Evolutionary conservation across 2,329 filamentous ascomycete species (phyloP), one percentile per base, ranked within the genome.

Genomic region (Fusarium foetens): DNA sequence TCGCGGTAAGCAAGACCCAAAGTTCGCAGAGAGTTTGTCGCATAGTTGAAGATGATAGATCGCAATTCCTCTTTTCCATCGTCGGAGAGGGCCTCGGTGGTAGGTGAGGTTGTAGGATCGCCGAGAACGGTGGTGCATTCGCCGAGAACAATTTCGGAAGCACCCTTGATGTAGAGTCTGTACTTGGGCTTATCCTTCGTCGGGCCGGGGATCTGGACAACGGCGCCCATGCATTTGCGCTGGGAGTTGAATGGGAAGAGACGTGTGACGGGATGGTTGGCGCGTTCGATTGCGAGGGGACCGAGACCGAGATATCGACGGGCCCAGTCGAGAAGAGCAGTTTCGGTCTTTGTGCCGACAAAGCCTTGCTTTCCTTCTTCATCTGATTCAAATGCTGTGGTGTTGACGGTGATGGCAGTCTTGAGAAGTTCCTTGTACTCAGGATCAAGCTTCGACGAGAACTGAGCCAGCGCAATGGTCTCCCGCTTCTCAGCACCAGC

Each of bases 1-100:
- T 94, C 93, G 51, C 89, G 88, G 80, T 93, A 94, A 13, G 92
- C 85, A 68, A 94, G 84, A 36, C 88, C 92, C 59, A 94, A 92
- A 4, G 92, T 94, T 59, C 92, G 89, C 11, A 94, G 86, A 12
- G 92, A 94, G 31, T 89, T 84, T 9, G 85, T 85, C 12, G 90
- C 90, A 71, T 91, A 91, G 6, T 84, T 82, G 43, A 88, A 86
- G 72, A 91, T 91, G 54, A 88, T 80, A 19, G 82, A 78, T 42
- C 84, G 83, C 23, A 91, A 78, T 0, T 83, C 85, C 38, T 89
- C 84, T 42, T 86, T 85, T 68, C 90, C 87, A 21, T 83, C 83
- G 4, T 72, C 72, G 6, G 77, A 53, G 27, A 75, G 60, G 1
- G 58, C n/a, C 6, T 66, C 58, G 2, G 72, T 68, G 6, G 52